Base-by-base conservation (phyloP, 2,329 filamentous ascomycete genomes). In the Seiridium unicorne region DNA sequence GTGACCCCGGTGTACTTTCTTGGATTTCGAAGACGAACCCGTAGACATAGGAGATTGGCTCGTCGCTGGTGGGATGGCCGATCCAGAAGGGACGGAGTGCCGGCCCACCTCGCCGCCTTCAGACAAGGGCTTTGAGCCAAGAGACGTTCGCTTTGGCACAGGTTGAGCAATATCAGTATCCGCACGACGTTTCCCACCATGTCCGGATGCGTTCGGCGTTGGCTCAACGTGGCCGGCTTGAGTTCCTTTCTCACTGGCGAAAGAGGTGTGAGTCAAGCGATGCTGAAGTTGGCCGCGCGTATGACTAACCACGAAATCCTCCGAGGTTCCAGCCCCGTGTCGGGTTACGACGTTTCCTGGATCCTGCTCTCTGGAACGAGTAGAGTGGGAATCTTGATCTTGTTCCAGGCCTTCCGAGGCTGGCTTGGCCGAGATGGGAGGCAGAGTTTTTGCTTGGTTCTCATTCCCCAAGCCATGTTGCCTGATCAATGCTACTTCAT, bases 401-500 rank as follows among this genome's bases (percentile, higher is more conserved):
- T 49, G 9, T 49, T 49, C 47, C n/a, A 26, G n/a, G 5, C 11
- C 47, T 13, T 32, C 26, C 13, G 5, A 32, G 18, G 18, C n/a
- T 31, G 47, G 42, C 18, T 44, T 44, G 42, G 42, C 3, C 3
- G 18, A 5, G 42, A 13, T 18, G 42, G 8, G 9, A 11, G 18
- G 18, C 13, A 18, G 2, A 32, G 32, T 10, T 5, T 32, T 7
- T 26, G 18, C 8, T 32, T 49, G 47, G 26, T 32, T 49, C 1
- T 49, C 7, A 13, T 32, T 9, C 4, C 1, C 47, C 31, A 35
- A 11, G 11, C 35, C 47, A 10, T 53, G 49, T 53, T 32, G 34
- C 49, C 18, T 49, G 32, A 53, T 53, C 13, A 18, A 35, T 38
- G 32, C 49, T 8, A 68, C 61, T 42, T 72, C 71, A 3, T 64